Conservation (phyloP, 129 eudicot species). For the Lactuca saligna region DNA sequence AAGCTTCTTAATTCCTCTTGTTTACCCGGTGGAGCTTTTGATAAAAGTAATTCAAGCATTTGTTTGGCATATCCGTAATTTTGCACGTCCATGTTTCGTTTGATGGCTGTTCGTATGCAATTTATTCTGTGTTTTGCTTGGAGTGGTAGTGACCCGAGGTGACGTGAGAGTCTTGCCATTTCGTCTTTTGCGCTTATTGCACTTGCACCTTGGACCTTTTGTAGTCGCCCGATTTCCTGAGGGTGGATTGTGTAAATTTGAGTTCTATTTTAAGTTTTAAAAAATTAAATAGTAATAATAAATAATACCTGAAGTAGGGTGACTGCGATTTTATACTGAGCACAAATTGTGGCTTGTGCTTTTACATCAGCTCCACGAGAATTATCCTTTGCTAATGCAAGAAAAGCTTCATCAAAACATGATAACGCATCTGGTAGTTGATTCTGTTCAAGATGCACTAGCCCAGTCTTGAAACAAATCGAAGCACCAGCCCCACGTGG, state of each 20-base stretch:
- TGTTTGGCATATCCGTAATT: conserved; percentile 86
- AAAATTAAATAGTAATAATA: background rate
- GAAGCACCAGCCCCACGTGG: conserved; percentile 99
- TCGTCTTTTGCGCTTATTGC: conserved; percentile 98
- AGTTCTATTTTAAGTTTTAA: background rate
- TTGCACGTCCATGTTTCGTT: conserved; percentile 95
- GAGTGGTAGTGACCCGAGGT: conserved; percentile 93
- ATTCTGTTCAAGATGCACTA: conserved; percentile 93
- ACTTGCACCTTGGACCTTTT: conserved; percentile 82
- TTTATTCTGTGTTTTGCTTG: conserved; percentile 93
- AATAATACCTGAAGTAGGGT: conserved; percentile 75
- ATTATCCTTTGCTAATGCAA: conserved; percentile 96
- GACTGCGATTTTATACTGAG: conserved; percentile 92
- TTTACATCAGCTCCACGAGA: conserved; percentile 93
- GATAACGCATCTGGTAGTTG: conserved; percentile 94
- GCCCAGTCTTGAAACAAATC: conserved; percentile 90
- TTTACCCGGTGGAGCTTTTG: conserved; percentile 95
- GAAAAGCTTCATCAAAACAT: conserved; percentile 95
- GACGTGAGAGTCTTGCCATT: conserved; percentile 94
- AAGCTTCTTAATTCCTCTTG: conserved; percentile 94
- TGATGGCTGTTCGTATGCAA: conserved; percentile 92
- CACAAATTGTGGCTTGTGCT: conserved; percentile 98
- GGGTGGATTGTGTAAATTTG: background rate
- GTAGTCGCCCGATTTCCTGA: conserved; percentile 93
- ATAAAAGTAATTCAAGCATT: conserved; percentile 83